These are phyloP conservation scores for Coniochaeta prunicola DNA, from an alignment of 2,329 filamentous ascomycete genomes.

Conservation along the genomic window DNA sequence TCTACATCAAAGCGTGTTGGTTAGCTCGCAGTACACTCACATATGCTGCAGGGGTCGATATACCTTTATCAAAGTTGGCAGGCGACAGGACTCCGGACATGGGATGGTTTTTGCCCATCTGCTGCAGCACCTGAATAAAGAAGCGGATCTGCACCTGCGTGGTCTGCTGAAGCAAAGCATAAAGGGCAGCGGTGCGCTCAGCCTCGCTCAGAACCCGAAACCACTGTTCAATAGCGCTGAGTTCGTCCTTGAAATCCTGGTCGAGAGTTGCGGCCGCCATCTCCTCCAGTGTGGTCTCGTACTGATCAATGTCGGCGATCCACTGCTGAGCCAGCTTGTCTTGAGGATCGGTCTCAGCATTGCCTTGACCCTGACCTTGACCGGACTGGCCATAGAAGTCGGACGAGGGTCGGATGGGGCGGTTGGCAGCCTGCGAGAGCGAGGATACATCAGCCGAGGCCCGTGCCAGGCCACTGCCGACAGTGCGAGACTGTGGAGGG, in stretches of 20 bases:
- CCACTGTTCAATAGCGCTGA: conserved; percentile 99
- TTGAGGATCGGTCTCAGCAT: conserved; percentile 69
- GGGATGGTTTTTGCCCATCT: conserved; percentile 97
- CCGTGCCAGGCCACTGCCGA: conserved; percentile 69
- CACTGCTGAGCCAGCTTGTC: conserved; percentile 96
- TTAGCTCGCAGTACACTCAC: background rate
- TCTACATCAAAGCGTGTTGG: conserved; percentile 47
- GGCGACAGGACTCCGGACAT: conserved; percentile 95
- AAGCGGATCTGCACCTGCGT: conserved; percentile 98
- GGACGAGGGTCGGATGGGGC: conserved; percentile 85
- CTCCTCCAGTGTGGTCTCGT: conserved; percentile 96
- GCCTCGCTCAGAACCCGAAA: conserved; percentile 96
- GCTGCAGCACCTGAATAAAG: conserved; percentile 97
- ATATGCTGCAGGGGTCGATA: conserved; percentile 2
- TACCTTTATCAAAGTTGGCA: conserved; percentile 94
- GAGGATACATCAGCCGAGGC: conserved; percentile 94
- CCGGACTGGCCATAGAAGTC: conserved; percentile 84
- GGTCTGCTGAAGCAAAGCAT: conserved; percentile 93
- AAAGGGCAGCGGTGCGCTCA: conserved; percentile 89
- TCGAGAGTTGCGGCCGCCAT: conserved; percentile 98
- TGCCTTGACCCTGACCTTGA: conserved; percentile 59
- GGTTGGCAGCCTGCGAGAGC: conserved; percentile 60
- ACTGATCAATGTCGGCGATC: conserved; percentile 98
- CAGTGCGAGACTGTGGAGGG: conserved; percentile 64
- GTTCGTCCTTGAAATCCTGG: conserved; percentile 98